phyloP scores from a whole-genome alignment of 371 early-diverging fungal genomes.

The Amoeboaphelidium protococcarum region DNA sequence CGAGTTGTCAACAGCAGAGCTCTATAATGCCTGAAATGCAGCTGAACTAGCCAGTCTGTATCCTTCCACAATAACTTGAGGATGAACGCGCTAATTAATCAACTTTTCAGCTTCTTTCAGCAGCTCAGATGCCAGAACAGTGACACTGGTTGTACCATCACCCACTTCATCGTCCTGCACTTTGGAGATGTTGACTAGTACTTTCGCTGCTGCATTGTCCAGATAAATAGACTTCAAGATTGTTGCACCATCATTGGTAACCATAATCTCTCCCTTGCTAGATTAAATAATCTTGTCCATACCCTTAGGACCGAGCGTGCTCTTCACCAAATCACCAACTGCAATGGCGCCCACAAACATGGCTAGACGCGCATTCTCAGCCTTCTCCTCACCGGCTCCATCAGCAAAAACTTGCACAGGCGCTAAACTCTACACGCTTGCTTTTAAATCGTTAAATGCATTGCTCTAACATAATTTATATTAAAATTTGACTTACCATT shows the following conservation, averaged over 20 bases:
- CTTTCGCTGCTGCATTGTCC: slow-evolving; percentile 95
- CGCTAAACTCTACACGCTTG: too few species aligned
- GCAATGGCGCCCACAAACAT: slow-evolving; percentile 87
- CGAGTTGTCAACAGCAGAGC: slow-evolving; percentile 49
- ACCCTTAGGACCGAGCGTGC: slow-evolving; percentile 42
- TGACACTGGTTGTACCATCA: slow-evolving; percentile 98
- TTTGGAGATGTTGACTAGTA: slow-evolving; percentile 90
- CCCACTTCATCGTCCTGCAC: slow-evolving; percentile 99
- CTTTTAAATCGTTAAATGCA: too few species aligned
- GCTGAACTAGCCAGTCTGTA: slow-evolving; percentile 72
- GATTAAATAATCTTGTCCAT: slow-evolving; percentile 93
- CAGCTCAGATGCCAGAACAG: slow-evolving; percentile 90
- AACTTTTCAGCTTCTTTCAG: slow-evolving; percentile 88
- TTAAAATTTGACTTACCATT: too few species aligned
- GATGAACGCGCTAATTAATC: slow-evolving; percentile 81
- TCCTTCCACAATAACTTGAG: slow-evolving; percentile 94
- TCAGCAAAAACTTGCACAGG: not conserved
- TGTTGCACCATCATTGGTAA: slow-evolving; percentile 99
- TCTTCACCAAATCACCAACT: slow-evolving; percentile 88
- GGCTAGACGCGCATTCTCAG: slow-evolving; percentile 89
- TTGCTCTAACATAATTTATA: too few species aligned
- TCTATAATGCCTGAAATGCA: slow-evolving; percentile 63
- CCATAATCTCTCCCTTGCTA: slow-evolving; percentile 52
- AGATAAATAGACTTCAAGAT: slow-evolving; percentile 94
- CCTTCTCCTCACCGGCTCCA: slow-evolving; percentile 68